phyloP scores from a whole-genome alignment of 164 flowering plant genomes.

The Vitis cinerea region DNA sequence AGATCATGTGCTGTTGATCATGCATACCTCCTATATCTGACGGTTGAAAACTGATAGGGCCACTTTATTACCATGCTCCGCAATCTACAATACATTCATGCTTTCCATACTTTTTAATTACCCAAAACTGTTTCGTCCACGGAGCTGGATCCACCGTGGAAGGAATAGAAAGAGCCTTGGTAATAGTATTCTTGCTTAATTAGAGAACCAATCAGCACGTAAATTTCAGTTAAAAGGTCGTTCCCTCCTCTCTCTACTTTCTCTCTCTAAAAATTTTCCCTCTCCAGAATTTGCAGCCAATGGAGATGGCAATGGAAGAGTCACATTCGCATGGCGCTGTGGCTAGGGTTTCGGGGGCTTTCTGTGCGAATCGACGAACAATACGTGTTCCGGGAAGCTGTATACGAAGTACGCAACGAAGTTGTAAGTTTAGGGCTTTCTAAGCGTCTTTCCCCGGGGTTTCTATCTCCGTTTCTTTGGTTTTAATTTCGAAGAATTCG shows the following conservation, averaged over 20 bases:
- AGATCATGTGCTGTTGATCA: background rate
- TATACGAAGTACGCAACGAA: constrained; percentile 36
- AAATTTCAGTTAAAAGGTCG: background rate
- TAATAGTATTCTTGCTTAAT: no score
- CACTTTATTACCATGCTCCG: no score
- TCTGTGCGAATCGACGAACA: constrained; percentile 22
- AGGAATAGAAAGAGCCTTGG: no score
- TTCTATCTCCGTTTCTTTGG: background rate
- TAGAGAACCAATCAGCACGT: background rate
- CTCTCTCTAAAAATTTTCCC: constrained; percentile 6
- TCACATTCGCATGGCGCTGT: constrained; percentile 18
- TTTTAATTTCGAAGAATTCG: constrained; percentile 8
- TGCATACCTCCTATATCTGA: no score
- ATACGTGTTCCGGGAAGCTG: constrained; percentile 22
- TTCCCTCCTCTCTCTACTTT: background rate
- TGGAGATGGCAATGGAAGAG: constrained; percentile 48
- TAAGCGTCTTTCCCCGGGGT: constrained; percentile 9
- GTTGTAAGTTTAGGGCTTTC: constrained; percentile 29
- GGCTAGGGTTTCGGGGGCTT: constrained; percentile 20
- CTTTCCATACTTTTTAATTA: no score
- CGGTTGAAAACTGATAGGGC: no score
- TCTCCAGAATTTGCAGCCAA: constrained; percentile 10
- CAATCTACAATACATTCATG: no score
- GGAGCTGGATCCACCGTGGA: no score
- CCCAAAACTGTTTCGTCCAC: no score